Conservation (phyloP, 805 yeast species). For the Candida tallmaniae region DNA sequence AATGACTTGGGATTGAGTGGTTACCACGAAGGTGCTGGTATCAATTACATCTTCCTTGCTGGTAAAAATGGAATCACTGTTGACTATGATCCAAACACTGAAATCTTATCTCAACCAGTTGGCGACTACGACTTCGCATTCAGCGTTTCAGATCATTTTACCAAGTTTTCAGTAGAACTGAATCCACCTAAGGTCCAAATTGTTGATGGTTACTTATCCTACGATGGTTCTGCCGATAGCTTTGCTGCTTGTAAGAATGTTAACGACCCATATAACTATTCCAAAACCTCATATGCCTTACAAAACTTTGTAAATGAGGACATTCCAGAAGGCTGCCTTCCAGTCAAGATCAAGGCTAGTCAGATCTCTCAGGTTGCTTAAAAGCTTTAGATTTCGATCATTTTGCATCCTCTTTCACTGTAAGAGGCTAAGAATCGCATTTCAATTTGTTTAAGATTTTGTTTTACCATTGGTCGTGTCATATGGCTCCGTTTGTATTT, state of each 20-base stretch:
- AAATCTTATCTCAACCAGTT: not conserved
- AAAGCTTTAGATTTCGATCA: too few species aligned
- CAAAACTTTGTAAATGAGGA: constrained; percentile 1
- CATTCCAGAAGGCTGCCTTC: constrained; percentile 1
- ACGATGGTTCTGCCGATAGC: constrained; percentile 14
- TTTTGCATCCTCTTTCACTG: too few species aligned
- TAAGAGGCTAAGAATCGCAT: too few species aligned
- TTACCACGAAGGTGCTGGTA: constrained; percentile 44
- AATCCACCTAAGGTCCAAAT: constrained; percentile 3
- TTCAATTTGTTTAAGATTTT: too few species aligned
- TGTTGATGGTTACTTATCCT: constrained; percentile 14
- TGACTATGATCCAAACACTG: constrained; percentile 2
- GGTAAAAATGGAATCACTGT: constrained; percentile 17
- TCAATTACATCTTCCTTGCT: constrained; percentile 29
- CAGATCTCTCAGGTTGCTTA: not conserved
- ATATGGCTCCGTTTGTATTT: too few species aligned
- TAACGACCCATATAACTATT: constrained; percentile 25
- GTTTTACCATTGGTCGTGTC: too few species aligned
- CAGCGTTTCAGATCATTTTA: constrained; percentile 3
- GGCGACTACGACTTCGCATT: constrained; percentile 2
- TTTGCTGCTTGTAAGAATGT: constrained; percentile 25
- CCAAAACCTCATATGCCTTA: constrained; percentile 9
- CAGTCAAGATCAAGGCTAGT: constrained; percentile 1
- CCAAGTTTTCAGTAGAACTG: constrained; percentile 6
- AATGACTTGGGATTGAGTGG: constrained; percentile 26